phyloP scores from a whole-genome alignment of 805 yeast species.

The Cyberlindnera euphorbiiphila region DNA sequence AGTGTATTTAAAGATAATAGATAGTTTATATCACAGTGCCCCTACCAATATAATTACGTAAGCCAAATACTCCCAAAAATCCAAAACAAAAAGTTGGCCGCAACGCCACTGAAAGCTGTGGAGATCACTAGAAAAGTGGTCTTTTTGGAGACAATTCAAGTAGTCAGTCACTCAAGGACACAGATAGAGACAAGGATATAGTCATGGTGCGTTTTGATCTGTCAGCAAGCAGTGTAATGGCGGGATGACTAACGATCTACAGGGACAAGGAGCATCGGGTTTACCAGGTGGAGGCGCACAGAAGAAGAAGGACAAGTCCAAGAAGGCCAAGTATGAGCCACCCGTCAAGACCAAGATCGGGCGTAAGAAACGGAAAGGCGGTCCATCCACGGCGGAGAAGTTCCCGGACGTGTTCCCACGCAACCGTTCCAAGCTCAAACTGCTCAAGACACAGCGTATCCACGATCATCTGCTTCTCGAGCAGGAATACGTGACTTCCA shows the following conservation, averaged over 20 bases:
- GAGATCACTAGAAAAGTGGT: no score
- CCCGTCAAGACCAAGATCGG: slow-evolving; percentile 95
- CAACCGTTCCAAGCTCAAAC: slow-evolving; percentile 88
- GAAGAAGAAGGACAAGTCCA: slow-evolving; percentile 64
- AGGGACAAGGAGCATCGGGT: slow-evolving; percentile 57
- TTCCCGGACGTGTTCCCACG: slow-evolving; percentile 87
- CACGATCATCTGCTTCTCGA: slow-evolving; percentile 93
- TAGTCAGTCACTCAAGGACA: no score
- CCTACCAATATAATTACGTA: slow-evolving; percentile 2
- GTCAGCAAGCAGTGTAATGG: no score
- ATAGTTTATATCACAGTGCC: no score
- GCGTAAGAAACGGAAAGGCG: slow-evolving; percentile 84
- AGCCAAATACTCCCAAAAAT: no score
- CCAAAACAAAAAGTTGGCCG: no score
- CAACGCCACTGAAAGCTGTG: no score
- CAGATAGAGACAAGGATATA: no score
- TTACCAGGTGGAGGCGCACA: slow-evolving; percentile 40
- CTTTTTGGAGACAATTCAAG: no score
- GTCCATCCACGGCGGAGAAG: slow-evolving; percentile 80
- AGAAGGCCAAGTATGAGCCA: slow-evolving; percentile 97
- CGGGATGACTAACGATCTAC: no score
- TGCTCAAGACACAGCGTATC: slow-evolving; percentile 90
- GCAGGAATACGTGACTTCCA: slow-evolving; percentile 93
- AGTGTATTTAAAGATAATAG: no score
- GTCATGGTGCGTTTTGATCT: no score